Percentiles rank a stretch among this genome's conserved stretches.
These are phyloP conservation scores for Sinapis alba DNA, from an alignment of 441 rosid genomes.

Conservation along the genomic window DNA sequence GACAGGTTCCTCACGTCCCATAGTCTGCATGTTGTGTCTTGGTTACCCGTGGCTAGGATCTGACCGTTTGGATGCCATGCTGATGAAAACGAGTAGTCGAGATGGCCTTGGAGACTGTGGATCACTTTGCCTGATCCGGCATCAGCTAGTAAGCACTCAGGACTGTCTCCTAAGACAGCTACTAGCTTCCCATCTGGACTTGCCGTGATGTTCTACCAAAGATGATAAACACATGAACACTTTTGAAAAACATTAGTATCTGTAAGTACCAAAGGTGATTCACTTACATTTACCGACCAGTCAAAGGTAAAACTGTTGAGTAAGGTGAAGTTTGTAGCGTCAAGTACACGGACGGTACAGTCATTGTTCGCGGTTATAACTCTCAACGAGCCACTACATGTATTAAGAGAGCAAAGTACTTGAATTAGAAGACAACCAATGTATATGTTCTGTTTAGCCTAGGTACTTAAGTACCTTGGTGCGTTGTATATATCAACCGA, in stretches of 20 bases:
- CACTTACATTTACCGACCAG: constrained; percentile 78
- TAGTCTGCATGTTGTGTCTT: constrained; percentile 75
- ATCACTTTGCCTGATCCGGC: constrained; percentile 59
- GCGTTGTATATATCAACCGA: constrained; percentile 56
- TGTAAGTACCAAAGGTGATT: neutral
- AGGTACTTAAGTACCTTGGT: constrained; percentile 41
- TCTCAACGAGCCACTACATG: constrained; percentile 58
- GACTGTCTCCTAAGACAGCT: constrained; percentile 67
- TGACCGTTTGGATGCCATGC: constrained; percentile 82
- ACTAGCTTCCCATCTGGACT: constrained; percentile 68
- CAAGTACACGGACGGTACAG: constrained; percentile 56
- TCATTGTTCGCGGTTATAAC: constrained; percentile 67
- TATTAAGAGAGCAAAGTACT: neutral
- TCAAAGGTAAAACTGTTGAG: constrained; percentile 48
- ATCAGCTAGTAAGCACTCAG: constrained; percentile 62
- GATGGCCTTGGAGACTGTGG: constrained; percentile 58
- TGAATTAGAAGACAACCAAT: neutral
- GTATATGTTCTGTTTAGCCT: neutral
- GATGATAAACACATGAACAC: neutral
- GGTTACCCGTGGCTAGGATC: constrained; percentile 73
- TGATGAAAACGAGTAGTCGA: constrained; percentile 73
- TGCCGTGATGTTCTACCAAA: constrained; percentile 52
- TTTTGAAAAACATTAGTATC: neutral
- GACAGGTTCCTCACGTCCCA: constrained; percentile 75
- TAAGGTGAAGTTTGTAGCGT: constrained; percentile 53